Evolutionary conservation across 1,284 basidiomycete species (phyloP).

Genomic region (Ganoderma lucidum): DNA sequence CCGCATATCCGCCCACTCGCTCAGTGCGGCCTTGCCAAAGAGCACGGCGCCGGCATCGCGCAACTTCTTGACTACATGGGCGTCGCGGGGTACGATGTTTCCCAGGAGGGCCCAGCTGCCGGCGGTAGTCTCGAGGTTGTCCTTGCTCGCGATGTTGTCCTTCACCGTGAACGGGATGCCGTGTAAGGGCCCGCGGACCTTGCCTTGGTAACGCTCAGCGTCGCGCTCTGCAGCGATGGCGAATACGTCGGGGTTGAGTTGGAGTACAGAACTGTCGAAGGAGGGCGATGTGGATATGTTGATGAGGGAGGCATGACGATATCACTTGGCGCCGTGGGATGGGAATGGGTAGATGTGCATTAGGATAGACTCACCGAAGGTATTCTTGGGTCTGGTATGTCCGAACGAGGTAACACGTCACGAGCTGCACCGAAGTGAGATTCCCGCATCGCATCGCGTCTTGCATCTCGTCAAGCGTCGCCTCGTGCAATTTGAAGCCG

Average conservation of each 20-base stretch:
- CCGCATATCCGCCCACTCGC: conserved; percentile 68
- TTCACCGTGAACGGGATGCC: conserved; percentile 78
- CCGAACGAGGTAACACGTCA: background rate
- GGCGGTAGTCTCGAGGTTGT: conserved; percentile 49
- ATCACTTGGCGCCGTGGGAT: background rate
- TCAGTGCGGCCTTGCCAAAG: conserved; percentile 72
- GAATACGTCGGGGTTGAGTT: background rate
- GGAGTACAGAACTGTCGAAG: background rate
- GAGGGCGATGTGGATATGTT: background rate
- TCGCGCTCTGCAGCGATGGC: conserved; percentile 49
- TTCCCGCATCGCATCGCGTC: background rate
- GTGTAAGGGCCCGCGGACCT: conserved; percentile 62
- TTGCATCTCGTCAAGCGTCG: background rate
- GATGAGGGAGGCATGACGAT: background rate
- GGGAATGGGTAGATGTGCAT: too few species aligned
- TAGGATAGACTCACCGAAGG: background rate
- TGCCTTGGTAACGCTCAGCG: conserved; percentile 53
- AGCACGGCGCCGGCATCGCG: conserved; percentile 74
- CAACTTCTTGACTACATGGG: conserved; percentile 65
- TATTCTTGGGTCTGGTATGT: background rate
- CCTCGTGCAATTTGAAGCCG: background rate
- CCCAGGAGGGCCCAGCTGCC: conserved; percentile 57
- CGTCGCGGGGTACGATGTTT: conserved; percentile 68
- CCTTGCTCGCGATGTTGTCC: conserved; percentile 52
- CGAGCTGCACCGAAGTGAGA: background rate